phyloP scores from a whole-genome alignment of 257 asterid species.

The Nicotiana otophora region DNA sequence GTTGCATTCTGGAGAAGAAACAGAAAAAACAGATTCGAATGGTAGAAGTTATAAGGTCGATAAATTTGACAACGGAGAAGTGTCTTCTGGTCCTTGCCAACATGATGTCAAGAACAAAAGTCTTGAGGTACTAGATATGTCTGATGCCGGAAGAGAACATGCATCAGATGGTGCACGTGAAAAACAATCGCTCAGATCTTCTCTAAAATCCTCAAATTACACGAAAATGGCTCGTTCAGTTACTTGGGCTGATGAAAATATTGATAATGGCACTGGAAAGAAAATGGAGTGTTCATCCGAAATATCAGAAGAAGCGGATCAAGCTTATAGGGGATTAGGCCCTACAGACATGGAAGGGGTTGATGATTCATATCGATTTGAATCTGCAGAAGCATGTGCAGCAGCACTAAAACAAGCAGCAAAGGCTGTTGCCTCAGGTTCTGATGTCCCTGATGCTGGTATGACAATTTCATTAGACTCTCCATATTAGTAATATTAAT shows the following conservation, averaged over 20 bases:
- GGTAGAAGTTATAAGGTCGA: constrained; percentile 13
- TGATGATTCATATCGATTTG: constrained; percentile 45
- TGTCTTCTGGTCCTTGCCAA: constrained; percentile 25
- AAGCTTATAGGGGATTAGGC: constrained; percentile 18
- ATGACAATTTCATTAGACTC: constrained; percentile 8
- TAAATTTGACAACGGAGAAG: constrained; percentile 27
- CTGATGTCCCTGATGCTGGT: constrained; percentile 72
- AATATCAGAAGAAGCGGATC: constrained; percentile 27
- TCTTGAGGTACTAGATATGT: constrained; percentile 17
- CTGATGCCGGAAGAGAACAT: constrained; percentile 19
- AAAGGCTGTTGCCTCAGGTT: constrained; percentile 73
- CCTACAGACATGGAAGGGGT: constrained; percentile 27
- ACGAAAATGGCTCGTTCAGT: constrained; percentile 49
- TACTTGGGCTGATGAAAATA: constrained; percentile 81
- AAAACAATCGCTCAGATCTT: constrained; percentile 39
- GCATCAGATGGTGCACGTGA: constrained; percentile 18
- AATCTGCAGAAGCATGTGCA: constrained; percentile 89
- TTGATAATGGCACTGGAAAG: constrained; percentile 17
- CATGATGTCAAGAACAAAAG: constrained; percentile 10
- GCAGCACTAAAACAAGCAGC: constrained; percentile 71
- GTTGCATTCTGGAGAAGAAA: constrained; percentile 26
- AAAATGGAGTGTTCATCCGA: constrained; percentile 5
- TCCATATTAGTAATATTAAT: neutral
- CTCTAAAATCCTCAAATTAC: constrained; percentile 56
- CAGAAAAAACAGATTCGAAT: constrained; percentile 15